Percentiles rank a stretch among this genome's conserved stretches.
These are phyloP conservation scores for Metarhizium sp. DNA, from an alignment of 2,329 filamentous ascomycete genomes.

Conservation along the genomic window DNA sequence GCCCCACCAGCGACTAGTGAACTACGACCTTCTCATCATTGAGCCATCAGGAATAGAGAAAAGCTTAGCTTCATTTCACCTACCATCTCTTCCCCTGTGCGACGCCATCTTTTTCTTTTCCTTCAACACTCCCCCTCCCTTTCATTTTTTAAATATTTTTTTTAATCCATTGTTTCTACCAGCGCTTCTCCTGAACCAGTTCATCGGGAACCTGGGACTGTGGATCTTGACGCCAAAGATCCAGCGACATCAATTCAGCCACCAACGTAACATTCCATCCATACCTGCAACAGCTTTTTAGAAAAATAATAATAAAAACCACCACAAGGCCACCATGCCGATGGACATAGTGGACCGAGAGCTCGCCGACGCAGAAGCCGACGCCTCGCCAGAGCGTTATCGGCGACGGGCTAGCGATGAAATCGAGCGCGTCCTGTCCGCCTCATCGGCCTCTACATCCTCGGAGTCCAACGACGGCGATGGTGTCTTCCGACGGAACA, in stretches of 20 bases:
- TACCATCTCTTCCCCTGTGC: not conserved
- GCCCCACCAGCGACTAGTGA: no score
- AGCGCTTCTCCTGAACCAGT: no score
- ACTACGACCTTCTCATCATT: no score
- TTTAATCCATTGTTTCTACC: not conserved
- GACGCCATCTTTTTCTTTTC: no score
- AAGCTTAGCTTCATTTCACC: not conserved
- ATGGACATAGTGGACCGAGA: constrained; percentile 47
- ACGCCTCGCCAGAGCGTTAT: constrained; percentile 36
- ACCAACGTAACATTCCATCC: not conserved
- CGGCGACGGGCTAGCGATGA: constrained; percentile 36
- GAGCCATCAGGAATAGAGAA: not conserved
- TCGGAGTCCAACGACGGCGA: constrained; percentile 32
- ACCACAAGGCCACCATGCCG: constrained; percentile 18
- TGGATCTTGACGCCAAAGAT: not conserved
- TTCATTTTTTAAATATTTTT: not conserved
- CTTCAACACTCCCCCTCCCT: not conserved
- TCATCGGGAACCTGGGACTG: no score
- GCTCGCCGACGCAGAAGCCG: constrained; percentile 43
- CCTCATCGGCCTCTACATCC: constrained; percentile 40
- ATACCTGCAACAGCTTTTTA: not conserved
- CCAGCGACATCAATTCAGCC: not conserved
- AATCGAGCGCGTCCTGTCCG: constrained; percentile 51
- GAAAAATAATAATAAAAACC: not conserved
- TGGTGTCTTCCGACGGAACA: constrained; percentile 28